These are phyloP conservation scores for Eragrostis curvula DNA, from an alignment of 176 grass and related monocot species.

Conservation along the genomic window DNA sequence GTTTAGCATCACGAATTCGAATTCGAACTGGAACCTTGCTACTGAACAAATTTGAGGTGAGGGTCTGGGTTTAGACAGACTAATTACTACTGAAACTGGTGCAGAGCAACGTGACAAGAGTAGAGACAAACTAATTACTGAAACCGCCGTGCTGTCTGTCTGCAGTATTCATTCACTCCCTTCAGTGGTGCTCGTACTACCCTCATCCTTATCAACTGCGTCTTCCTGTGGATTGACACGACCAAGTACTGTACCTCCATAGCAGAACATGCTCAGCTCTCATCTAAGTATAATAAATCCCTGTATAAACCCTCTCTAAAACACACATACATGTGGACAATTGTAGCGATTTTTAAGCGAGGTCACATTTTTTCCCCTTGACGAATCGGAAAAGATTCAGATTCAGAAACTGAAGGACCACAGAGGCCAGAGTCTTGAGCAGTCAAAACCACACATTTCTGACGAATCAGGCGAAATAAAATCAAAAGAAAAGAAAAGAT, in stretches of 20 bases:
- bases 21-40: background rate
- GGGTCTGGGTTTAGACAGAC: background rate
- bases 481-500: background rate
- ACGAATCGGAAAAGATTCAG: too few relatives aligned
- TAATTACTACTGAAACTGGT: background rate
- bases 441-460: slow-evolving; percentile 22
- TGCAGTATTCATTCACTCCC: background rate
- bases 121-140: slow-evolving; percentile 36
- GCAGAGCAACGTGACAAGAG: slow-evolving; percentile 32
- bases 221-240: background rate
- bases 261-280: too few relatives aligned
- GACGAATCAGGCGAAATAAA: background rate
- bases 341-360: background rate
- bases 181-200: background rate
- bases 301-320: too few relatives aligned
- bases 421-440: background rate
- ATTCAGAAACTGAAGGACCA: background rate
- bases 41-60: background rate
- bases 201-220: background rate
- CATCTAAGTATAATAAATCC: background rate
- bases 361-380: too few relatives aligned
- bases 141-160: slow-evolving; percentile 32
- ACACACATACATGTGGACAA: too few relatives aligned
- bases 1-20: background rate
- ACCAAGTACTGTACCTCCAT: background rate